Evolutionary conservation across 2,329 filamentous ascomycete genomes (phyloP).

Genomic region (Colletotrichum noveboracense): DNA sequence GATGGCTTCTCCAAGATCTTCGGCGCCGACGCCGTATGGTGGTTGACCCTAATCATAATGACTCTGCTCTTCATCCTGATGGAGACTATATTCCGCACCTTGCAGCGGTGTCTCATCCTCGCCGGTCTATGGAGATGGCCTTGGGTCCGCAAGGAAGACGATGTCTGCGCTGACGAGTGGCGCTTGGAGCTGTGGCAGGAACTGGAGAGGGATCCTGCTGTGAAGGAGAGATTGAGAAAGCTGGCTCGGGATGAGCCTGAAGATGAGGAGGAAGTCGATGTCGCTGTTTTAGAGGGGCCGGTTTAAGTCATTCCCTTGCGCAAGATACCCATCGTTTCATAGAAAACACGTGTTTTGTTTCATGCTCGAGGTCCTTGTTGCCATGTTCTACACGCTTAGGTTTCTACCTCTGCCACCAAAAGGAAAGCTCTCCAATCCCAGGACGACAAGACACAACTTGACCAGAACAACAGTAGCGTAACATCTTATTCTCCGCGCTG

Average conservation of each 20-base stretch:
- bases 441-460: neutral
- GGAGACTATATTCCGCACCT: slow-evolving; percentile 65
- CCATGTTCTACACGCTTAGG: too few relatives aligned
- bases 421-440: neutral
- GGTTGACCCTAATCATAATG: slow-evolving; percentile 71
- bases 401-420: neutral
- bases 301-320: neutral
- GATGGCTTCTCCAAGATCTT: slow-evolving; percentile 70
- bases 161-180: slow-evolving; percentile 48
- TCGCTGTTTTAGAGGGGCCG: neutral
- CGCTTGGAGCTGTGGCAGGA: slow-evolving; percentile 64
- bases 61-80: slow-evolving; percentile 65
- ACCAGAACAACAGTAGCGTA: neutral
- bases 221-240: slow-evolving; percentile 45
- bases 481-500: neutral
- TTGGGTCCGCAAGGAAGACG: slow-evolving; percentile 34
- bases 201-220: slow-evolving; percentile 55
- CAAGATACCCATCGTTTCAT: slow-evolving; percentile 1
- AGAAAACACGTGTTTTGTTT: neutral
- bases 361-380: neutral
- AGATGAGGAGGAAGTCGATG: slow-evolving; percentile 16
- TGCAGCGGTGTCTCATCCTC: slow-evolving; percentile 51
- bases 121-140: slow-evolving; percentile 53
- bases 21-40: slow-evolving; percentile 75
- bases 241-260: slow-evolving; percentile 37